Evolutionary conservation across 495 filamentous ascomycete genomes (phyloP).

Genomic region (Neurospora sublineolata): DNA sequence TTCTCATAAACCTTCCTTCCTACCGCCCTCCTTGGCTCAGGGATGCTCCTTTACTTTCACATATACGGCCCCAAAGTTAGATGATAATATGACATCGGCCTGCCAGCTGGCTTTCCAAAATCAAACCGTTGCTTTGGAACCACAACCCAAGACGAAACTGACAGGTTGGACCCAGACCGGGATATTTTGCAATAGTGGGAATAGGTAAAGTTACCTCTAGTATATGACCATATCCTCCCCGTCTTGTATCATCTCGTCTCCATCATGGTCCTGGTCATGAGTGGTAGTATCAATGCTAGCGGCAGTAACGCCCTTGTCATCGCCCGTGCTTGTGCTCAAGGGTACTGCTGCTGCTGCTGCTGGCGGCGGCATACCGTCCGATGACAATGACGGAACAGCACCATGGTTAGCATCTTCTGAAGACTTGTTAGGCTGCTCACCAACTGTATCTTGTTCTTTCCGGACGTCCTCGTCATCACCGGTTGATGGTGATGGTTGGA

Average conservation of each 20-base stretch:
- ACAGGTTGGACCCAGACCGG: not conserved
- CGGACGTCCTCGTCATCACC: not conserved
- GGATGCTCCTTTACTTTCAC: not conserved
- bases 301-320: not conserved
- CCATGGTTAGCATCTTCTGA: conserved; percentile 33
- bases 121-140: not conserved
- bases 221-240: conserved; percentile 83
- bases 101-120: not conserved
- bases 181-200: not conserved
- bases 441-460: conserved; percentile 14
- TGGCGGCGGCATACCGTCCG: conserved; percentile 8
- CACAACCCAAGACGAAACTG: not conserved
- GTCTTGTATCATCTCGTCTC: conserved; percentile 60
- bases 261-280: conserved; percentile 49
- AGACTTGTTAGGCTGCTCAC: conserved; percentile 31
- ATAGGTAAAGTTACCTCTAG: conserved; percentile 29
- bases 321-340: conserved; percentile 1
- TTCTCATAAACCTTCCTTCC: not conserved
- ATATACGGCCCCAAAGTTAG: not conserved
- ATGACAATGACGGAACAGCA: conserved; percentile 1
- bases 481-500: not conserved
- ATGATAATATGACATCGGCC: not conserved
- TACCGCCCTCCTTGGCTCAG: not conserved
- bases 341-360: conserved; percentile 8
- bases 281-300: conserved; percentile 4